Conservation (phyloP, 116 monocot species). For the Posidonia oceanica region DNA sequence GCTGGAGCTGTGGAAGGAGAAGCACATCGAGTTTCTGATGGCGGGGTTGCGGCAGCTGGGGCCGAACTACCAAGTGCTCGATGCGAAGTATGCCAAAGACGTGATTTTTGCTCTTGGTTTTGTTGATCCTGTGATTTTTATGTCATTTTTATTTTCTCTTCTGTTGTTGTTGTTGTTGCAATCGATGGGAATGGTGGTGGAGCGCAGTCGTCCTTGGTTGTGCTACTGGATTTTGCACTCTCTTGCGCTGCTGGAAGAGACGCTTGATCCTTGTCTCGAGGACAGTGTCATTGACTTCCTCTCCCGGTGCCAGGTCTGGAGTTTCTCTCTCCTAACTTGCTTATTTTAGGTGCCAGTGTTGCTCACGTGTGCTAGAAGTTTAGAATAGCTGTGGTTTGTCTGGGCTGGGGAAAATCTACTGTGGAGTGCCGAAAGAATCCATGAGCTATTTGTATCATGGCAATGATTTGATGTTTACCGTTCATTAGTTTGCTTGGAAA, state of each 20-base stretch:
- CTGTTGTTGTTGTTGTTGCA: not conserved
- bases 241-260: conserved; percentile 53
- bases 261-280: conserved; percentile 47
- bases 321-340: not conserved
- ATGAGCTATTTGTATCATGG: no score
- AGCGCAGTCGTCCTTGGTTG: conserved; percentile 80
- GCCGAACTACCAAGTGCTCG: conserved; percentile 57
- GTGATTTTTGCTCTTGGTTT: not conserved
- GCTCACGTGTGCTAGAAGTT: not conserved
- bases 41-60: conserved; percentile 56
- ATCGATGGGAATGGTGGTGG: not conserved
- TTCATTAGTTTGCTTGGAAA: no score
- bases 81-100: conserved; percentile 40
- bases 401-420: no score
- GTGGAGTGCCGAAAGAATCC: no score
- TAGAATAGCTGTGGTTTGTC: not conserved
- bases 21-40: conserved; percentile 61
- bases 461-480: no score
- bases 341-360: not conserved
- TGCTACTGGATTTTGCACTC: conserved; percentile 98
- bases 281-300: conserved; percentile 58
- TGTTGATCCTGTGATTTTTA: not conserved
- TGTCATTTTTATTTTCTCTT: not conserved
- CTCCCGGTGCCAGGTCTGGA: conserved; percentile 69
- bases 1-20: conserved; percentile 84